A percentile compares a stretch with the other conserved stretches of the same genome.
Evolutionary conservation across 2,329 filamentous ascomycete species (phyloP).

Genomic region (Alternaria brassicae): DNA sequence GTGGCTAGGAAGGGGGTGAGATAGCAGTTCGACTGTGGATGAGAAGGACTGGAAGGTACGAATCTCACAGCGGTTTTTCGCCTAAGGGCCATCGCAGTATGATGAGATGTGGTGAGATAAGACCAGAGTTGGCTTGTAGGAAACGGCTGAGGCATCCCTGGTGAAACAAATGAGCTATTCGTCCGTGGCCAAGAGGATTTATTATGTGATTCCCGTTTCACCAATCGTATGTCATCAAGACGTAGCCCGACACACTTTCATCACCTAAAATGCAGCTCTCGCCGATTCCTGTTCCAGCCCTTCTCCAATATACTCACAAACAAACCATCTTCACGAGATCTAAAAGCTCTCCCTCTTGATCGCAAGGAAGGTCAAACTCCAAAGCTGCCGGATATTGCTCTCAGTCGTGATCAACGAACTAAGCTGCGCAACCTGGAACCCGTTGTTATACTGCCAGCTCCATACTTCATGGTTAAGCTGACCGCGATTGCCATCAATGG

Average conservation of each 20-base stretch:
- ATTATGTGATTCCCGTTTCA: not conserved
- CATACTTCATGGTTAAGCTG: conserved; percentile 67
- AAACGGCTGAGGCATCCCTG: not conserved
- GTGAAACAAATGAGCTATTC: not conserved
- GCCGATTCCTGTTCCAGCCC: not conserved
- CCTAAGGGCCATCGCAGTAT: not conserved
- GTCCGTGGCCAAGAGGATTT: not conserved
- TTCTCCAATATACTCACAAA: too few species aligned
- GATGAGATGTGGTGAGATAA: not conserved
- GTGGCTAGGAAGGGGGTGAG: not conserved
- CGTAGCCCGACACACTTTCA: not conserved
- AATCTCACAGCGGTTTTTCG: not conserved
- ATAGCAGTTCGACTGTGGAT: not conserved
- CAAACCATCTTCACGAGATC: not conserved
- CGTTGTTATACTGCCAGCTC: conserved; percentile 65
- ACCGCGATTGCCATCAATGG: conserved; percentile 62
- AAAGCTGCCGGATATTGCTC: conserved; percentile 64
- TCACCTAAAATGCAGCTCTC: not conserved
- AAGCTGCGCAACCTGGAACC: conserved; percentile 60
- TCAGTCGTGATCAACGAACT: conserved; percentile 60
- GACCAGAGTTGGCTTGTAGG: not conserved
- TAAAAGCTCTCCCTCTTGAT: conserved; percentile 53
- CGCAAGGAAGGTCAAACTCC: conserved; percentile 66
- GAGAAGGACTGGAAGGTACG: not conserved
- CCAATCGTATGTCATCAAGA: not conserved